phyloP scores from a whole-genome alignment of 78 protist genomes.

The Guillardia theta region DNA sequence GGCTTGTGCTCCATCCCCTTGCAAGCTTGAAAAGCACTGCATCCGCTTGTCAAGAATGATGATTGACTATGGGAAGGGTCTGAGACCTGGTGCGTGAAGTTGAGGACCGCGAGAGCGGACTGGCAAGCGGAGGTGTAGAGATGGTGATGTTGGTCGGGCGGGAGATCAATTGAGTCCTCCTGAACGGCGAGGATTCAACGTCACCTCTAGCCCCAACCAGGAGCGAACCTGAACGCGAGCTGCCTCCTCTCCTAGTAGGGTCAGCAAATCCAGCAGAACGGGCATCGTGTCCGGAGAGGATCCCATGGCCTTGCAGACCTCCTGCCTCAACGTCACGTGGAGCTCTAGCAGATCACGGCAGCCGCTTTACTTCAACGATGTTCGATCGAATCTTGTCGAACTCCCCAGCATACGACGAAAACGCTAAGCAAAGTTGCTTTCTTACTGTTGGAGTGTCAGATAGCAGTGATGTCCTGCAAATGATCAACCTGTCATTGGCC shows the following conservation, averaged over 20 bases:
- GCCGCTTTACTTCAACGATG: too few species aligned
- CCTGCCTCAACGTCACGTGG: too few species aligned
- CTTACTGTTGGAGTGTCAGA: too few species aligned
- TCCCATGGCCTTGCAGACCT: background rate
- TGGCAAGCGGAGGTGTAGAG: background rate
- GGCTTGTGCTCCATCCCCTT: too few species aligned
- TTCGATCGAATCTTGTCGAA: background rate
- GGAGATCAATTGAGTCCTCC: background rate
- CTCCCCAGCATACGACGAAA: background rate
- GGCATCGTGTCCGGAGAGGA: background rate
- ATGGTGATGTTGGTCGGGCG: background rate
- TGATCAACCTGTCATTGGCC: background rate
- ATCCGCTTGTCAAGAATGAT: too few species aligned
- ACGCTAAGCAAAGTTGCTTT: background rate
- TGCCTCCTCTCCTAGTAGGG: slow-evolving; percentile 11
- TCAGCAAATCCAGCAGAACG: slow-evolving; percentile 8
- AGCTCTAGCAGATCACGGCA: too few species aligned
- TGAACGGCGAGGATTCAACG: too few species aligned
- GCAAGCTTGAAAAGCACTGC: too few species aligned
- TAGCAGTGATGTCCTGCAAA: too few species aligned
- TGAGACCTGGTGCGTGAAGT: slow-evolving; percentile 24
- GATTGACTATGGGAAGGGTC: too few species aligned
- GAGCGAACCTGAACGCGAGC: too few species aligned
- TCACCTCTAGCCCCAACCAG: too few species aligned
- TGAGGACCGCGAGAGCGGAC: slow-evolving; percentile 18